Evolutionary conservation across 441 rosid genomes (phyloP).

Genomic region (Daphne laureola): DNA sequence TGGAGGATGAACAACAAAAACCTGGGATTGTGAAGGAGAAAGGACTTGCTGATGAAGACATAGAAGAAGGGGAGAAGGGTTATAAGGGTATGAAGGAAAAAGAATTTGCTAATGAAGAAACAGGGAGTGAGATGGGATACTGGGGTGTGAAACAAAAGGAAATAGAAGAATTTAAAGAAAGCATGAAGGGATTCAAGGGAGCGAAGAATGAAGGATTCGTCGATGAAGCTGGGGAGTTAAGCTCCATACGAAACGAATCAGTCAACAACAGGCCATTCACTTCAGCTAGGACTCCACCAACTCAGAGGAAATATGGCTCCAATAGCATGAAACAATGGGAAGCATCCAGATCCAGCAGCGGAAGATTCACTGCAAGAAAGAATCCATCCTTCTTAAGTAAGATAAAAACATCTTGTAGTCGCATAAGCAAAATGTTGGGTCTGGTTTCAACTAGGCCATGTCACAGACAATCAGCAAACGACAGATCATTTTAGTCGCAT

Average conservation of each 20-base stretch:
- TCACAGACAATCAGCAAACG: too few species aligned
- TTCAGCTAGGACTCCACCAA: constrained; percentile 23
- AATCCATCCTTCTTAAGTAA: constrained; percentile 18
- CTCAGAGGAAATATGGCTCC: constrained; percentile 9
- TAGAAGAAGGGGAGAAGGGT: not conserved
- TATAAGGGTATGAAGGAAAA: constrained; percentile 5
- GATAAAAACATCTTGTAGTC: constrained; percentile 16
- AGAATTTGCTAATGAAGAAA: not conserved
- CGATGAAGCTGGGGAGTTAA: constrained; percentile 5
- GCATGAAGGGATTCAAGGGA: too few species aligned
- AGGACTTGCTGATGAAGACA: not conserved
- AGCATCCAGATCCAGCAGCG: constrained; percentile 14
- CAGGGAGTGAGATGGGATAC: not conserved
- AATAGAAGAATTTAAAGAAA: not conserved
- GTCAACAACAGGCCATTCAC: constrained; percentile 9
- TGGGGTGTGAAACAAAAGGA: constrained; percentile 5
- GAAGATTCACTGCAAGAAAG: constrained; percentile 12
- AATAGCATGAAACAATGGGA: not conserved
- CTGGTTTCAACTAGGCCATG: constrained; percentile 9
- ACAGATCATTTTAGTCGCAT: not conserved
- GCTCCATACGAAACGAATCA: constrained; percentile 8
- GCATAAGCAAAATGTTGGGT: constrained; percentile 15
- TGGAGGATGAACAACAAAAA: not conserved
- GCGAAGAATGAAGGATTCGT: not conserved
- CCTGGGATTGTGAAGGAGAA: not conserved